These are phyloP conservation scores for Olyra latifolia DNA, from an alignment of 176 grass and related monocot species.

Conservation along the genomic window DNA sequence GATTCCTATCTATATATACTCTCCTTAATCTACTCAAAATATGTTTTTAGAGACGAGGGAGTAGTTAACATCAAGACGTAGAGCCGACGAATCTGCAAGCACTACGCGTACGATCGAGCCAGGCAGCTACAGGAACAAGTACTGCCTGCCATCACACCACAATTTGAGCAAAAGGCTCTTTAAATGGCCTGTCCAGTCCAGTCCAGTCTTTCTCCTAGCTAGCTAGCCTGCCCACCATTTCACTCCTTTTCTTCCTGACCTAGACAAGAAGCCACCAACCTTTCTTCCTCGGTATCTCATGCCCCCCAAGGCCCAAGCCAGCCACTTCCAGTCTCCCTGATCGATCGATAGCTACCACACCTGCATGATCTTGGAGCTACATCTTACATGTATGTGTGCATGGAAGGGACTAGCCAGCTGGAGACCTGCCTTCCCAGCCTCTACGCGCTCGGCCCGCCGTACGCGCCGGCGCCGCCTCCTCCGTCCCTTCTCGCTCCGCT, in stretches of 20 bases:
- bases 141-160: slow-evolving; percentile 41
- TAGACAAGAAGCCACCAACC: slow-evolving; percentile 37
- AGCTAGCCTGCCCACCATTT: slow-evolving; percentile 32
- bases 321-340: slow-evolving; percentile 10
- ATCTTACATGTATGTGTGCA: slow-evolving; percentile 37
- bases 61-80: slow-evolving; percentile 6
- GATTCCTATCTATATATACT: no score
- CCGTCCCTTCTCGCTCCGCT: slow-evolving; percentile 23
- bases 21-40: no score
- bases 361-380: slow-evolving; percentile 24
- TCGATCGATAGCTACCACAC: background rate
- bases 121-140: slow-evolving; percentile 40
- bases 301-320: no score
- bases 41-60: no score
- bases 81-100: slow-evolving; percentile 37
- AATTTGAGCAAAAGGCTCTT: slow-evolving; percentile 69
- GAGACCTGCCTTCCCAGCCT: slow-evolving; percentile 43
- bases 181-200: slow-evolving; percentile 49
- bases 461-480: background rate
- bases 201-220: background rate
- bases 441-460: slow-evolving; percentile 43
- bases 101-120: slow-evolving; percentile 7
- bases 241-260: slow-evolving; percentile 28
- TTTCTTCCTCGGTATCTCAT: slow-evolving; percentile 19
- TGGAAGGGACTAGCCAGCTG: slow-evolving; percentile 54